Base-by-base conservation (phyloP, 2,329 filamentous ascomycete species). In the Chrysosporium keratinophilum region DNA sequence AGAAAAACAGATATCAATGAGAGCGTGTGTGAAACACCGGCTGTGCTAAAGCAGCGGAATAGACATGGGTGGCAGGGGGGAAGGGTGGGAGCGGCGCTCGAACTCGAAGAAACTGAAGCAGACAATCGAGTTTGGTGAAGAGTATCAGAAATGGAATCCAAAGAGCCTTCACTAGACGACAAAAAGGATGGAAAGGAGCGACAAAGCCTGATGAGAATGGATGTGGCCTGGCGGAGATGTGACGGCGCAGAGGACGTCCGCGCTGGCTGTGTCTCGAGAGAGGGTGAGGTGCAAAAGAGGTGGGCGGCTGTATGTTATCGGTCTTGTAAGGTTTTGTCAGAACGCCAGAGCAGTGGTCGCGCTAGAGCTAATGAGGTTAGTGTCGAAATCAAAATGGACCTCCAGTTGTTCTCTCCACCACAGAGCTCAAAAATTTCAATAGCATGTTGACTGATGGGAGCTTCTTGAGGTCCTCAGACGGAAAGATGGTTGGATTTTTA, bases 221-320 rank as follows among this genome's bases (percentile, higher is more conserved):
- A 28, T 28, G 31, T 4, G 31, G 39, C 20, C 9, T 43, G 33
- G 10, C 6, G 44, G 39, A 11, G 28, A 35, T 34, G 39, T 43
- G 39, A 20, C 11, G 47, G 20, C 20, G 46, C 46, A 39, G 39
- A 50, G 39, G 39, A 49, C 39, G 12, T 19, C 15, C 42, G 39
- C 19, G 11, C 19, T 28, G 5, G 6, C 34, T 37, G 34, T 15
- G 35, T 28, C 17, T 48, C 33, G 14, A 43, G 48, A 43, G 48
- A 40, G 37, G 39, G 42, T 34, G 48, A 43, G 48, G 48, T 50
- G 47, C 47, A 41, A 33, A 40, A 4, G 40, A 43, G 39, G 48
- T 50, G 48, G 48, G 48, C 40, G 39, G 48, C 33, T 42, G 48
- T 50, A 50, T 42, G 37, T 20, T 50, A 50, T 50, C 31, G 37